phyloP scores from a whole-genome alignment of 768 basidiomycete genomes.

The Cyclocybe cylindracea region DNA sequence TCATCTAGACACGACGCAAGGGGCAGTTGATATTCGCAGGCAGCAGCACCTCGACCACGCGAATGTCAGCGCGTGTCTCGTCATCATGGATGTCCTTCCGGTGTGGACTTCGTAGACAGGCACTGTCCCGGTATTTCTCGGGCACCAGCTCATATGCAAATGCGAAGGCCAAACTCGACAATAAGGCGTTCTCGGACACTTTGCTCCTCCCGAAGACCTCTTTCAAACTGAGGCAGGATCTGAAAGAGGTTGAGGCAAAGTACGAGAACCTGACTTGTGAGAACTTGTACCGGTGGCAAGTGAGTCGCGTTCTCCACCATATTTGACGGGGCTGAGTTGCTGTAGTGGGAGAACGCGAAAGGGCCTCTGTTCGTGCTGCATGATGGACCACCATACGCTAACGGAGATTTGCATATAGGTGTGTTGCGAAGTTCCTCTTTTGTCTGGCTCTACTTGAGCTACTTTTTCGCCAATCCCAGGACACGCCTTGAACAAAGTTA shows the following conservation, averaged over 20 bases:
- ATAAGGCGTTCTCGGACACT: constrained; percentile 52
- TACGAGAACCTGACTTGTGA: constrained; percentile 68
- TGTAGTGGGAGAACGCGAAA: constrained; percentile 63
- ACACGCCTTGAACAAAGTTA: constrained; percentile 93
- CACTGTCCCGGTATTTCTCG: constrained; percentile 14
- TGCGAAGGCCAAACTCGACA: constrained; percentile 18
- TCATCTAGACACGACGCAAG: too few species aligned
- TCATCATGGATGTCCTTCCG: constrained; percentile 13
- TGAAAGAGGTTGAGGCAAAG: constrained; percentile 57
- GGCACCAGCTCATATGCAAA: constrained; percentile 1
- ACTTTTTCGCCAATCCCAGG: constrained; percentile 44
- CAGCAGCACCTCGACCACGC: neutral
- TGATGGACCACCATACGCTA: constrained; percentile 97
- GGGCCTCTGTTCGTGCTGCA: constrained; percentile 83
- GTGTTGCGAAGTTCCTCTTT: constrained; percentile 9
- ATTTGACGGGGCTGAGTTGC: neutral
- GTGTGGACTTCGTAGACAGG: constrained; percentile 8
- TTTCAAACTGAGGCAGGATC: constrained; percentile 74
- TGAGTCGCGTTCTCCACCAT: constrained; percentile 27
- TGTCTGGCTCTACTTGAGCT: neutral
- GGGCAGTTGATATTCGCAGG: too few species aligned
- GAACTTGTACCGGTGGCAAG: constrained; percentile 80
- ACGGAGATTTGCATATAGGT: constrained; percentile 97
- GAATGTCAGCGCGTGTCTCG: constrained; percentile 17
- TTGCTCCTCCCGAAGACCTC: constrained; percentile 80